Conservation (phyloP, 2,329 filamentous ascomycete species). For the Claviceps sp. region DNA sequence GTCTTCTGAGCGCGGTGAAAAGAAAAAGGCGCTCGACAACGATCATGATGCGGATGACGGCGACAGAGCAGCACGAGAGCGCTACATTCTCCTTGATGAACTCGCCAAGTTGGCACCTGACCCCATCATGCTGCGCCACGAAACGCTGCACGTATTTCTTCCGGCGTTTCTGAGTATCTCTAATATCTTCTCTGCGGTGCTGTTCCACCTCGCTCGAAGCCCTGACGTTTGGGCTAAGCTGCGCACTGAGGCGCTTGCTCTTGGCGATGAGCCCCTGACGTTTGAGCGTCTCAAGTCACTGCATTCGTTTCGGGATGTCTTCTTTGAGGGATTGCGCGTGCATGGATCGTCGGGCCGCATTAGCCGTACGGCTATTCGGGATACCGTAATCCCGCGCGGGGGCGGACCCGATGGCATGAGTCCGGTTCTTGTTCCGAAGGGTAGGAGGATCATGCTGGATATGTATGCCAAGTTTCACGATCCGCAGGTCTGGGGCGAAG, state of each 20-base stretch:
- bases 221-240: constrained; percentile 1
- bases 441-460: neutral
- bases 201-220: constrained; percentile 1
- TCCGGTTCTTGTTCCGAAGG: neutral
- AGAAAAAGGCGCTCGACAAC: neutral
- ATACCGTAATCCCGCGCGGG: constrained; percentile 3
- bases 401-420: neutral
- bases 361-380: constrained; percentile 3
- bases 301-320: neutral
- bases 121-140: neutral
- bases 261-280: neutral
- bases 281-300: constrained; percentile 2
- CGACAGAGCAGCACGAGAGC: neutral
- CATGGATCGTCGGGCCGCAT: constrained; percentile 2
- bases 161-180: constrained; percentile 2
- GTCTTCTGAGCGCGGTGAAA: neutral
- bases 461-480: constrained; percentile 1
- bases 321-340: constrained; percentile 1
- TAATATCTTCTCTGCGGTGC: neutral
- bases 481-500: constrained; percentile 1
- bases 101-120: neutral
- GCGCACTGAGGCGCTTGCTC: neutral
- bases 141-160: constrained; percentile 2
- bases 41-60: neutral
- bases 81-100: constrained; percentile 1